Conservation (phyloP, 2,329 filamentous ascomycete species). For the Fusarium ambrosium region DNA sequence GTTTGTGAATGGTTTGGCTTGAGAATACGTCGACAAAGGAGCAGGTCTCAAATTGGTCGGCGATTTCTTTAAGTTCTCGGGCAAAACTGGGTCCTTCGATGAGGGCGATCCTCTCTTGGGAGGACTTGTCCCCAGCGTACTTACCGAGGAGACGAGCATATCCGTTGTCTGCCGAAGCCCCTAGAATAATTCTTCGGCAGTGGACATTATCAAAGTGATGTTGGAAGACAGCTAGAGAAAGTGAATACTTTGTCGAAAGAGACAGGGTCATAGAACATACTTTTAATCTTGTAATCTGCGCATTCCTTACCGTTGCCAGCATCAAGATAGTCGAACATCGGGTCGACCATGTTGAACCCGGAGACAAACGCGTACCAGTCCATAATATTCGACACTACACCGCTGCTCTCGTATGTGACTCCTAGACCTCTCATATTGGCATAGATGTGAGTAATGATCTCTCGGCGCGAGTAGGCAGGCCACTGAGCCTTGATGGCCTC, state of each 20-base stretch:
- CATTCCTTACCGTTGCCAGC: constrained; percentile 59
- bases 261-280: constrained; percentile 35
- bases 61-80: constrained; percentile 51
- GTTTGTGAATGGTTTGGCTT: background rate
- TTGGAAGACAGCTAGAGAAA: constrained; percentile 48
- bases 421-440: constrained; percentile 54
- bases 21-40: constrained; percentile 44
- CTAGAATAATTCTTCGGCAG: constrained; percentile 57
- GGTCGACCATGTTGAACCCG: constrained; percentile 57
- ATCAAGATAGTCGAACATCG: constrained; percentile 56
- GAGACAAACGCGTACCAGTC: constrained; percentile 53
- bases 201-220: constrained; percentile 54
- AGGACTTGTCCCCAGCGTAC: constrained; percentile 43
- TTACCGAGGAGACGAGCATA: constrained; percentile 57
- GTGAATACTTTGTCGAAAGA: background rate
- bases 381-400: constrained; percentile 43
- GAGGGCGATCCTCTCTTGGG: constrained; percentile 51
- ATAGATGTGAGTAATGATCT: constrained; percentile 53
- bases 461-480: constrained; percentile 36
- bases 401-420: constrained; percentile 50
- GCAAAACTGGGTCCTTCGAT: constrained; percentile 56
- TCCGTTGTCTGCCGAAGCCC: constrained; percentile 57
- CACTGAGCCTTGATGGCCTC: constrained; percentile 40
- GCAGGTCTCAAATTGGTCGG: constrained; percentile 43
- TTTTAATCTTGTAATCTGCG: constrained; percentile 57